Evolutionary conservation across 306 rosid genomes (phyloP).

Genomic region (Albizia julibrissin): DNA sequence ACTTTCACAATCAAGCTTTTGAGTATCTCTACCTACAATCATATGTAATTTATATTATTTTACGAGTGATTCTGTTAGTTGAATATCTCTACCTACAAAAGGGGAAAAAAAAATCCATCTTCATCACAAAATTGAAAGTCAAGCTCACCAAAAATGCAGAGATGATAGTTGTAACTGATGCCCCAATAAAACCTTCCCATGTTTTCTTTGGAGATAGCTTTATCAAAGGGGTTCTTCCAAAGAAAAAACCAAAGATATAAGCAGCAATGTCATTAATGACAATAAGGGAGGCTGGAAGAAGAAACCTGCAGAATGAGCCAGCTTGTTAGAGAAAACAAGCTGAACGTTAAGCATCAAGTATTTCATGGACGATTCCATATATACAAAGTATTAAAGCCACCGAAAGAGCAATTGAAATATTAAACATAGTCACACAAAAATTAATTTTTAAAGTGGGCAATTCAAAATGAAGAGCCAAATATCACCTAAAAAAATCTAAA

Average conservation of each 20-base stretch:
- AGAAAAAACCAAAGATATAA: constrained; percentile 88
- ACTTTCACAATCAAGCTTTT: constrained; percentile 15
- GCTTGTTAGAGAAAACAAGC: constrained; percentile 32
- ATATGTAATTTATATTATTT: neutral
- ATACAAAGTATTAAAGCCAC: neutral
- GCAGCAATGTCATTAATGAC: constrained; percentile 97
- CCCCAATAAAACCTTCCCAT: constrained; percentile 99
- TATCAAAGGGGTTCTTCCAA: constrained; percentile 96
- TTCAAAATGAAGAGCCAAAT: neutral
- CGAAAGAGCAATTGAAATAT: neutral
- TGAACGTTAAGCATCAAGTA: constrained; percentile 20
- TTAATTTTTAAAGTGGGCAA: neutral
- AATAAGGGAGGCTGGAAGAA: constrained; percentile 95
- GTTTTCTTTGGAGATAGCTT: constrained; percentile 98
- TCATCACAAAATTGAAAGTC: constrained; percentile 26
- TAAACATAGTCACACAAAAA: neutral
- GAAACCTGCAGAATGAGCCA: constrained; percentile 73
- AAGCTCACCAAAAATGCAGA: constrained; percentile 92
- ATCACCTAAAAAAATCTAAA: neutral
- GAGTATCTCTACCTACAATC: constrained; percentile 17
- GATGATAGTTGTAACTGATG: constrained; percentile 88
- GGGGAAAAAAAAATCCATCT: neutral
- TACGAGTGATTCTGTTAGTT: constrained; percentile 6
- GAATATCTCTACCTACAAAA: neutral
- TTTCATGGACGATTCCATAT: constrained; percentile 8